Conservation (phyloP, 139 green algal genomes). For the Haematococcus sp. region DNA sequence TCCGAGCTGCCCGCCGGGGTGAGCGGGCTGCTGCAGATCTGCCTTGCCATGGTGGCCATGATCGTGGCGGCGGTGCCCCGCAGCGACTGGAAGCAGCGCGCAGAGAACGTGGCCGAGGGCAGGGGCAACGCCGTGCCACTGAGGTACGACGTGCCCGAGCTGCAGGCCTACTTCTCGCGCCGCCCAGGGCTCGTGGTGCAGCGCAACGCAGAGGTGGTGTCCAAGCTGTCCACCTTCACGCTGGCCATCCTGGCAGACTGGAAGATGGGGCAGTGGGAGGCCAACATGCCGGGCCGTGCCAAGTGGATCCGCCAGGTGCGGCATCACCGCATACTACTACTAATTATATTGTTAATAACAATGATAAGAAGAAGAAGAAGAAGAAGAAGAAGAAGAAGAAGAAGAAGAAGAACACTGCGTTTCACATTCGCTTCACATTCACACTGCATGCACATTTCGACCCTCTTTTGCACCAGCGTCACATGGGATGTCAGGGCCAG, state of each 20-base stretch:
- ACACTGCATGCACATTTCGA: too few species aligned
- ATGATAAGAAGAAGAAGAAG: too few species aligned
- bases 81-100: background rate
- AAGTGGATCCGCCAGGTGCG: constrained; percentile 4
- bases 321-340: background rate
- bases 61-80: constrained; percentile 35
- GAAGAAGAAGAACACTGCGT: too few species aligned
- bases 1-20: constrained; percentile 5
- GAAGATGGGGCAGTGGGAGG: constrained; percentile 24
- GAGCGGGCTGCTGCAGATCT: constrained; percentile 15
- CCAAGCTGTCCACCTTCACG: constrained; percentile 30
- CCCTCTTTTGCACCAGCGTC: too few species aligned
- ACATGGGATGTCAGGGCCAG: too few species aligned
- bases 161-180: constrained; percentile 41
- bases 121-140: constrained; percentile 14
- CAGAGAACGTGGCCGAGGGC: background rate
- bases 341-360: background rate
- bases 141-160: constrained; percentile 35
- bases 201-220: constrained; percentile 39
- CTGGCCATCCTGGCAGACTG: constrained; percentile 40
- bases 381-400: too few species aligned
- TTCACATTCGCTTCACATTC: too few species aligned
- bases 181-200: constrained; percentile 26
- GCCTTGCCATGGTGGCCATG: constrained; percentile 22
- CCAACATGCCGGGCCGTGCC: constrained; percentile 31